A percentile compares a stretch with the other conserved stretches of the same genome.
Conservation (phyloP, 1,139 yeast species). For the Debaryomyces udenii region DNA sequence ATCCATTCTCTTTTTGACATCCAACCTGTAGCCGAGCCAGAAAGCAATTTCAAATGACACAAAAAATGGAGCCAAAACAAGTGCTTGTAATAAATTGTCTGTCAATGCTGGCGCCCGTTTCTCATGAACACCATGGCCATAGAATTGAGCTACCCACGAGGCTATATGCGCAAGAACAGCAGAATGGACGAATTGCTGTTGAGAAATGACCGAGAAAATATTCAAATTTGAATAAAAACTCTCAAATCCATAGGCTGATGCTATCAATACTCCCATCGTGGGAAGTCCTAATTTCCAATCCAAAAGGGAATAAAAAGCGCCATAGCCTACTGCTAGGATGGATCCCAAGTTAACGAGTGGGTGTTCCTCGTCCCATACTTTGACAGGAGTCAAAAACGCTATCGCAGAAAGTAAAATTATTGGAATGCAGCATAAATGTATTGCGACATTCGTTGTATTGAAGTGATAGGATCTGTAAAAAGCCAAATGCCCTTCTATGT, state of each 20-base stretch:
- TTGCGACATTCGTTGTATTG: slow-evolving; percentile 66
- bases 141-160: slow-evolving; percentile 85
- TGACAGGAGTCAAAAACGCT: slow-evolving; percentile 34
- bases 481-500: slow-evolving; percentile 68
- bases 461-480: slow-evolving; percentile 86
- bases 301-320: slow-evolving; percentile 44
- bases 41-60: slow-evolving; percentile 80
- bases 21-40: slow-evolving; percentile 59
- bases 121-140: slow-evolving; percentile 86
- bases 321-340: slow-evolving; percentile 36
- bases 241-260: slow-evolving; percentile 45
- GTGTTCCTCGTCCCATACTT: slow-evolving; percentile 20
- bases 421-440: slow-evolving; percentile 84
- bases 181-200: slow-evolving; percentile 26
- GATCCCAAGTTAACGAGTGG: slow-evolving; percentile 47
- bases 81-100: slow-evolving; percentile 80
- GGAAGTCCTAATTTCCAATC: slow-evolving; percentile 48
- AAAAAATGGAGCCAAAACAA: slow-evolving; percentile 89
- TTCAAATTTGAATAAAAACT: slow-evolving; percentile 22
- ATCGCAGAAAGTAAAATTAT: slow-evolving; percentile 63
- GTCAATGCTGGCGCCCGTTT: slow-evolving; percentile 83
- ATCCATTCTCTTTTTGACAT: slow-evolving; percentile 59
- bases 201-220: slow-evolving; percentile 23
- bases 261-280: slow-evolving; percentile 38
- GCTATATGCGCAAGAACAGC: slow-evolving; percentile 47